phyloP scores from a whole-genome alignment of 495 filamentous ascomycete species.

The Aspergillus ellipticus region DNA sequence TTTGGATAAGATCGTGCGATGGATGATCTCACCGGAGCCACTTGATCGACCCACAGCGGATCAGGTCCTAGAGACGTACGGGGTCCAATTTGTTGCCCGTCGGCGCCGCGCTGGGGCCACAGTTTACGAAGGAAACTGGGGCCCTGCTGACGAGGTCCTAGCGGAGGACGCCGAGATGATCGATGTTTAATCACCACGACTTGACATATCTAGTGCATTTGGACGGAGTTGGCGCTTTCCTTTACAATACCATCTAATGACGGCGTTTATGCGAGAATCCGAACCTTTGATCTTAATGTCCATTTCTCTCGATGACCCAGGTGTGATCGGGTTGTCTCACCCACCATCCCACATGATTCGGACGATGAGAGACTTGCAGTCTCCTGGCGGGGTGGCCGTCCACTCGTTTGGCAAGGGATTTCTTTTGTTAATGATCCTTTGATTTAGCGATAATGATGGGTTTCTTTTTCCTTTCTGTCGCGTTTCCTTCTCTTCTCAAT shows the following conservation, averaged over 20 bases:
- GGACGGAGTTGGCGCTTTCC: slow-evolving; percentile 36
- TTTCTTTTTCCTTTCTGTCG: slow-evolving; percentile 7
- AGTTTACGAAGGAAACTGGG: slow-evolving; percentile 94
- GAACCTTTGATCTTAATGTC: slow-evolving; percentile 19
- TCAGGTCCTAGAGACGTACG: slow-evolving; percentile 63
- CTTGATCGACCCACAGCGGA: slow-evolving; percentile 67
- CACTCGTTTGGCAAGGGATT: slow-evolving; percentile 8
- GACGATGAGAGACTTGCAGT: neutral
- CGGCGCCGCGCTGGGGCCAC: slow-evolving; percentile 81
- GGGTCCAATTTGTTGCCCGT: slow-evolving; percentile 69
- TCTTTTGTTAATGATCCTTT: slow-evolving; percentile 23
- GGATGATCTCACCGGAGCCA: slow-evolving; percentile 81
- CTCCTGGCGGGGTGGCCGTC: neutral
- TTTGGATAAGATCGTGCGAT: slow-evolving; percentile 77
- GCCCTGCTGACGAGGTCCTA: slow-evolving; percentile 70
- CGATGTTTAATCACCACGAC: slow-evolving; percentile 53
- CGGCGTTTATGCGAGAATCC: slow-evolving; percentile 27
- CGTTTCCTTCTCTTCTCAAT: neutral
- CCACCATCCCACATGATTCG: slow-evolving; percentile 9
- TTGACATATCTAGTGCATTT: slow-evolving; percentile 37
- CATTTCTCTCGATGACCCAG: slow-evolving; percentile 9
- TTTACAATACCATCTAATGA: slow-evolving; percentile 35
- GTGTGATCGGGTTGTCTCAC: neutral
- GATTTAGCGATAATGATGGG: slow-evolving; percentile 24
- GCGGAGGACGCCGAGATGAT: slow-evolving; percentile 71